Conservation (phyloP, 768 basidiomycete species). For the Podaxis sp. region DNA sequence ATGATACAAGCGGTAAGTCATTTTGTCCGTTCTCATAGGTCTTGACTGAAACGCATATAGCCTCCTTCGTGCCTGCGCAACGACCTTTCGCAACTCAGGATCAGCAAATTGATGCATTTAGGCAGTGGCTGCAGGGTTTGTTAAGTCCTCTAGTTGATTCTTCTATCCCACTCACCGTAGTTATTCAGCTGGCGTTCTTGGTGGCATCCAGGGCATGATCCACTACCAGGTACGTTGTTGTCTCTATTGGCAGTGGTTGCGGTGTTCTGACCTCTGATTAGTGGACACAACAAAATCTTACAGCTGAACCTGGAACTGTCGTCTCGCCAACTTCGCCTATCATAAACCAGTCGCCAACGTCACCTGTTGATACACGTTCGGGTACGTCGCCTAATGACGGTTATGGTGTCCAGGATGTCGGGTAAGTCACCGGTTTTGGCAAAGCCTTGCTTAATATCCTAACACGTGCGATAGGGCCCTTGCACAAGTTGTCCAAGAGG, state of each 20-base stretch:
- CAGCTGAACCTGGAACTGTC: slow-evolving; percentile 42
- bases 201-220: slow-evolving; percentile 41
- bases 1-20: slow-evolving; percentile 22
- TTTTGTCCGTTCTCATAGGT: neutral
- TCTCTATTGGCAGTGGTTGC: neutral
- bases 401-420: slow-evolving; percentile 43
- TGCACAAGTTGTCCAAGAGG: neutral
- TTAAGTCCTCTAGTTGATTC: neutral
- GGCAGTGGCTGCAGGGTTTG: slow-evolving; percentile 50
- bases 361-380: slow-evolving; percentile 30
- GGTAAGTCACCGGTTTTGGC: slow-evolving; percentile 26
- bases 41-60: neutral
- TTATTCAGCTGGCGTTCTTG: slow-evolving; percentile 36
- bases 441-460: neutral
- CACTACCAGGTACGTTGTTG: slow-evolving; percentile 42
- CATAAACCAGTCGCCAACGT: slow-evolving; percentile 29
- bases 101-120: slow-evolving; percentile 53
- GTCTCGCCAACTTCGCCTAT: slow-evolving; percentile 34
- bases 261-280: slow-evolving; percentile 28
- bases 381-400: slow-evolving; percentile 68
- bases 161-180: neutral
- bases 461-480: neutral
- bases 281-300: slow-evolving; percentile 58
- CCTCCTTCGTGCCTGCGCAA: slow-evolving; percentile 13
- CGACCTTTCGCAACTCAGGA: slow-evolving; percentile 48